Conservation (phyloP, 352 stramenopile species). For the Phytophthora boehmeriae region DNA sequence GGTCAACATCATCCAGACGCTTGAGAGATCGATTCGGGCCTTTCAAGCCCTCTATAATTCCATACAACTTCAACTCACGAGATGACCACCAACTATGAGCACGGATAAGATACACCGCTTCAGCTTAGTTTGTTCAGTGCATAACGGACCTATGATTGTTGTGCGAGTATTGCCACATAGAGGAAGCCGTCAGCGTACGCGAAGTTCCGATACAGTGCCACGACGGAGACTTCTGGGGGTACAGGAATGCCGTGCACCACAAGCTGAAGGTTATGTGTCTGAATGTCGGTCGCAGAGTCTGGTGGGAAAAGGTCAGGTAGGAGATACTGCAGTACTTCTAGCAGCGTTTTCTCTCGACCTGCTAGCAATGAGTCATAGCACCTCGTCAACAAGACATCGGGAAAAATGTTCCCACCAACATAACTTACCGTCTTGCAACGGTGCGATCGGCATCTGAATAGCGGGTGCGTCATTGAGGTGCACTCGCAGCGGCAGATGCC, state of each 20-base stretch:
- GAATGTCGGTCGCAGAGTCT: not conserved
- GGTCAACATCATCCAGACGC: no score
- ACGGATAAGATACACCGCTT: no score
- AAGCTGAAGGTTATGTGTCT: conserved; percentile 27
- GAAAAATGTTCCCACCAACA: not conserved
- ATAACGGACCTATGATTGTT: conserved; percentile 8
- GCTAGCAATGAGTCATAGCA: not conserved
- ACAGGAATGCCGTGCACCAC: conserved; percentile 68
- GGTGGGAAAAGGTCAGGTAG: conserved; percentile 67
- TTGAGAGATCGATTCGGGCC: no score
- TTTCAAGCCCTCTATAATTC: no score
- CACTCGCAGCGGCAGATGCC: conserved; percentile 68
- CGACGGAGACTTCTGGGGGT: conserved; percentile 52
- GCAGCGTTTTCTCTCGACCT: conserved; percentile 52
- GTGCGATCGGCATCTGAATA: conserved; percentile 77
- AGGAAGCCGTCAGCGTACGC: conserved; percentile 81
- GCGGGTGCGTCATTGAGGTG: conserved; percentile 57
- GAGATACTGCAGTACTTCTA: conserved; percentile 59
- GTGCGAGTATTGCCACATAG: conserved; percentile 52
- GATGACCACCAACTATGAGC: no score
- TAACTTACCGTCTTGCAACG: conserved; percentile 42
- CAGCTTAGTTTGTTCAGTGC: no score
- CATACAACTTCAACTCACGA: no score
- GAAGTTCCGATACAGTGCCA: conserved; percentile 68
- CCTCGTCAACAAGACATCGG: not conserved